Evolutionary conservation across 352 stramenopile species (phyloP).

Genomic region (Plasmopara muralis): DNA sequence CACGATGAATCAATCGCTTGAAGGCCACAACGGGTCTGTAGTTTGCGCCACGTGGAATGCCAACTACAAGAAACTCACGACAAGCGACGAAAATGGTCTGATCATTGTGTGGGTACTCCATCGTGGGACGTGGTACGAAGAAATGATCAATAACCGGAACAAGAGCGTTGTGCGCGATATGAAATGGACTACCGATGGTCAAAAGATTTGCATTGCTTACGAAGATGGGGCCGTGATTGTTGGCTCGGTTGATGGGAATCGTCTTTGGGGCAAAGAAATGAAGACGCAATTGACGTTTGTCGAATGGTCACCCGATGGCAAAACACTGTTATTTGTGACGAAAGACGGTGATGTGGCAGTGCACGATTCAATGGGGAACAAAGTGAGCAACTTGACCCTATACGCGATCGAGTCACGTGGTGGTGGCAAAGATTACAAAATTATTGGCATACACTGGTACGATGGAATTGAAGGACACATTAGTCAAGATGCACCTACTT

Average conservation of each 20-base stretch:
- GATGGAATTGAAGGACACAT: constrained; percentile 85
- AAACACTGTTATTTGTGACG: constrained; percentile 85
- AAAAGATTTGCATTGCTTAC: constrained; percentile 95
- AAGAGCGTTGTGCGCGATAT: constrained; percentile 92
- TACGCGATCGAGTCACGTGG: constrained; percentile 58
- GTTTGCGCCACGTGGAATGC: constrained; percentile 92
- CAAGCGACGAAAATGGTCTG: constrained; percentile 90
- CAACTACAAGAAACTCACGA: constrained; percentile 93
- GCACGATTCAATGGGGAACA: constrained; percentile 84
- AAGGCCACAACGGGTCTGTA: constrained; percentile 88
- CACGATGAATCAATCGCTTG: constrained; percentile 93
- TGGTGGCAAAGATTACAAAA: constrained; percentile 54
- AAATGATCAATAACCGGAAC: constrained; percentile 97
- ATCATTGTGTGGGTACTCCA: constrained; percentile 96
- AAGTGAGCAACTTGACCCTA: constrained; percentile 70
- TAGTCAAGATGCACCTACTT: constrained; percentile 79
- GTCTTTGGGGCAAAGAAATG: constrained; percentile 93
- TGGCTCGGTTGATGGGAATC: constrained; percentile 90
- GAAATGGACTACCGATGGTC: constrained; percentile 92
- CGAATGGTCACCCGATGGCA: constrained; percentile 91
- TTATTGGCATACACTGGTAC: constrained; percentile 81
- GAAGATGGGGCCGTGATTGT: constrained; percentile 93
- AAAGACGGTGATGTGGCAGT: constrained; percentile 79
- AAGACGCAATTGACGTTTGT: constrained; percentile 87
- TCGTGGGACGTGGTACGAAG: constrained; percentile 91